These are phyloP conservation scores for Chondrostereum purpureum DNA, from an alignment of 1,284 basidiomycete species.

Conservation along the genomic window DNA sequence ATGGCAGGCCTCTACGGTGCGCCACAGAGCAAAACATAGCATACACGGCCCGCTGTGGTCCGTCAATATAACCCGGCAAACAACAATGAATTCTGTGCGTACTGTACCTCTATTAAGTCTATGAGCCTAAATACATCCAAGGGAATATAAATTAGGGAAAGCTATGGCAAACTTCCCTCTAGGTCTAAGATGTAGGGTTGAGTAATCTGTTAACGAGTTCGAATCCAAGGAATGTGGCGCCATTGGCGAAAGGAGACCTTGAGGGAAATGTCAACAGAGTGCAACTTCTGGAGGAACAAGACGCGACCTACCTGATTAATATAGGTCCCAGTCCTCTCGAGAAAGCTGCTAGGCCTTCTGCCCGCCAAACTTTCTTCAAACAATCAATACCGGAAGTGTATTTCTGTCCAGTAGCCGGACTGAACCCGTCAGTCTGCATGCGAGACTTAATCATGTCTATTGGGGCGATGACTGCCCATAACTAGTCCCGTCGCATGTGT, in stretches of 20 bases:
- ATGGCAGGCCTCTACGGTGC: too few relatives aligned
- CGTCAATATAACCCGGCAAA: too few relatives aligned
- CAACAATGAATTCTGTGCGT: too few relatives aligned
- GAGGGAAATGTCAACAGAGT: conserved; percentile 10
- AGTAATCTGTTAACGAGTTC: conserved; percentile 79
- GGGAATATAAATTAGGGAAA: too few relatives aligned
- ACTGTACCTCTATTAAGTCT: too few relatives aligned
- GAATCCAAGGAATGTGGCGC: conserved; percentile 89
- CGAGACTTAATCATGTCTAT: conserved; percentile 94
- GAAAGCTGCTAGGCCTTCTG: conserved; percentile 83
- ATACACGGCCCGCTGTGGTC: too few relatives aligned
- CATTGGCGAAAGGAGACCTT: conserved; percentile 87
- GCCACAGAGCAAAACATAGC: too few relatives aligned
- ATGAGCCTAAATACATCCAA: too few relatives aligned
- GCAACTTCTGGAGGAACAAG: not conserved
- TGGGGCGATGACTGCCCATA: conserved; percentile 85
- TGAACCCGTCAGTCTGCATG: conserved; percentile 91
- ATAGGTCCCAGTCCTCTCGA: conserved; percentile 87
- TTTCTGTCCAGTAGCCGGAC: conserved; percentile 65
- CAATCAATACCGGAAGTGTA: conserved; percentile 83
- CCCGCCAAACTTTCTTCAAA: conserved; percentile 71
- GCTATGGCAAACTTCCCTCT: too few relatives aligned
- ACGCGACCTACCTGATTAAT: conserved; percentile 79
- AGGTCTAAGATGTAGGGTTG: too few relatives aligned
- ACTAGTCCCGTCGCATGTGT: conserved; percentile 31